Base-by-base conservation (phyloP, 768 basidiomycete species). In the Termitomyces eurrhizus region DNA sequence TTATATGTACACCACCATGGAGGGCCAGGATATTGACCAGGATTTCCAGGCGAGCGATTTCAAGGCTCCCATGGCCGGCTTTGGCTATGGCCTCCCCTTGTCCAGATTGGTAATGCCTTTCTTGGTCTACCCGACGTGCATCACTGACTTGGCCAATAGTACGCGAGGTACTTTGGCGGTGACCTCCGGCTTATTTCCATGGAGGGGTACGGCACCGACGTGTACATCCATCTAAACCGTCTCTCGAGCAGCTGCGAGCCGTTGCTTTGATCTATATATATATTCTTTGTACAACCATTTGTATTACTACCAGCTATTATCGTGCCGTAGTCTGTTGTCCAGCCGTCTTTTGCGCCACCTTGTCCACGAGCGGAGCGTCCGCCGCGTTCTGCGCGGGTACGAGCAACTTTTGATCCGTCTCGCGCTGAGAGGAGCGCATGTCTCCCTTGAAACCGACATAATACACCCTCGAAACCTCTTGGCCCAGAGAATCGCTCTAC, bases 41-140 rank as follows among this genome's bases (percentile, higher is more conserved):
- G 85, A 92, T 63, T 91, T 94, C 66, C 83, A 88, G 64, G 88
- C 85, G 48, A 88, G 85, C 57, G 95, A 98, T 72, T 98, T 98
- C 74, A 90, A 93, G 71, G 96, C 96, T 2, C 96, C 96, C 0
- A 95, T 98, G 94, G 96, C 96, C 41, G 96, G 97, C 0, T 97
- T 91, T 65, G 92, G 93, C 7, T 98, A 98, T 71, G 96, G 96
- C 0, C 72, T 98, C 7, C 96, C 96, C 3, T 79, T 99, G 21
- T 95, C 93, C 50, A 77, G 96, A 74, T 74, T 99, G 82, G 92
- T 94, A 29, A 29, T 4, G 29, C 29, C 29, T 29, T 29, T 29
- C 29, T 29, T 4, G 29, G 2, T 29, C 29, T 29, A 29, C 29
- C 1, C 29, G 29, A 21, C 21, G 21, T 21, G 21, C 21, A 21